Percentiles rank a stretch among this genome's conserved stretches.
These are phyloP conservation scores for Triticum aestivum DNA, from an alignment of 176 grass and related monocot species.

Conservation along the genomic window IWGSC_CS_RefSeq_v2.1 NC_057806.1:414901345-414901844, in stretches of 20 bases:
- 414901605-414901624: slow-evolving; percentile 24
- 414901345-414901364: too few relatives aligned
- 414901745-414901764: slow-evolving; percentile 55
- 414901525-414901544: slow-evolving; percentile 59
- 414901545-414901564: slow-evolving; percentile 33
- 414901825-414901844: slow-evolving; percentile 24
- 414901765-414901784: slow-evolving; percentile 85
- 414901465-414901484: slow-evolving; percentile 41
- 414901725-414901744: slow-evolving; percentile 43
- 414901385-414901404: slow-evolving; percentile 23
- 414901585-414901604: slow-evolving; percentile 39
- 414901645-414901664: slow-evolving; percentile 35
- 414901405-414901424: slow-evolving; percentile 20
- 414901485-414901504: slow-evolving; percentile 48
- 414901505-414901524: slow-evolving; percentile 46
- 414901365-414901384: slow-evolving; percentile 37
- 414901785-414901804: slow-evolving; percentile 81
- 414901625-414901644: slow-evolving; percentile 40
- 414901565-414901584: slow-evolving; percentile 25
- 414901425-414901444: not conserved
- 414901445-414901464: slow-evolving; percentile 12
- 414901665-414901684: not conserved
- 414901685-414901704: not conserved
- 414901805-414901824: slow-evolving; percentile 74
- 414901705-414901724: slow-evolving; percentile 32